phyloP scores from a whole-genome alignment of 768 basidiomycete species.

The Dendrothele bispora region DNA sequence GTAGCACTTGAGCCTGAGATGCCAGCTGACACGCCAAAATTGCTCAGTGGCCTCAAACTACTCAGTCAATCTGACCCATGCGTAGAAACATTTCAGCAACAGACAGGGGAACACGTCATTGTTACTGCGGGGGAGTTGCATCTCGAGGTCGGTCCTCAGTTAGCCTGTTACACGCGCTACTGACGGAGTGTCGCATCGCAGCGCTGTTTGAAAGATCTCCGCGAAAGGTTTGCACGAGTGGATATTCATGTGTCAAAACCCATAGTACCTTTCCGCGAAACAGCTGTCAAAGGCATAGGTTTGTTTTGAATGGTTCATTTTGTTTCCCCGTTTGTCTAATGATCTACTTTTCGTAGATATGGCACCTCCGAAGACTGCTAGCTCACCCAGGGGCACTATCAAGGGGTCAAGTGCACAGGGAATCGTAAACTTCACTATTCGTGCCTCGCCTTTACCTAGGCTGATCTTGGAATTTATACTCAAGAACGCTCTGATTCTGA shows the following conservation, averaged over 20 bases:
- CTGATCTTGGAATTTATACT: slow-evolving; percentile 73
- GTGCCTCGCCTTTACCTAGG: slow-evolving; percentile 80
- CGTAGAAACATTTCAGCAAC: slow-evolving; percentile 95
- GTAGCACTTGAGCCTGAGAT: slow-evolving; percentile 87
- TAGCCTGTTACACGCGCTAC: neutral
- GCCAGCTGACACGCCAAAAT: slow-evolving; percentile 85
- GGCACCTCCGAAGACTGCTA: slow-evolving; percentile 75
- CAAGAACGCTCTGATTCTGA: slow-evolving; percentile 66
- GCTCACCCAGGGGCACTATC: slow-evolving; percentile 76
- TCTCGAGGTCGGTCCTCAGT: slow-evolving; percentile 64
- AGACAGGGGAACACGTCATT: slow-evolving; percentile 97
- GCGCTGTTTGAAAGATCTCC: slow-evolving; percentile 95
- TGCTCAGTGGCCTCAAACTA: slow-evolving; percentile 83
- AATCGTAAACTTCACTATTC: slow-evolving; percentile 78
- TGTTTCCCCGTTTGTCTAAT: neutral
- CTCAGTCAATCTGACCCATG: slow-evolving; percentile 96
- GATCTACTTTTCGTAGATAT: slow-evolving; percentile 60
- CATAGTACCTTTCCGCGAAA: slow-evolving; percentile 97
- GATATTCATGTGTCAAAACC: slow-evolving; percentile 93
- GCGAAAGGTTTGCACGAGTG: slow-evolving; percentile 90
- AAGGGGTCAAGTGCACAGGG: slow-evolving; percentile 65
- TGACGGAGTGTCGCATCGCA: slow-evolving; percentile 26
- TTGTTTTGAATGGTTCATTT: slow-evolving; percentile 10
- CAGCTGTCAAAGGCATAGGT: slow-evolving; percentile 82
- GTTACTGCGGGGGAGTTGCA: slow-evolving; percentile 95